Evolutionary conservation across 805 yeast genomes (phyloP).

Genomic region (Hyphopichia homilentoma): DNA sequence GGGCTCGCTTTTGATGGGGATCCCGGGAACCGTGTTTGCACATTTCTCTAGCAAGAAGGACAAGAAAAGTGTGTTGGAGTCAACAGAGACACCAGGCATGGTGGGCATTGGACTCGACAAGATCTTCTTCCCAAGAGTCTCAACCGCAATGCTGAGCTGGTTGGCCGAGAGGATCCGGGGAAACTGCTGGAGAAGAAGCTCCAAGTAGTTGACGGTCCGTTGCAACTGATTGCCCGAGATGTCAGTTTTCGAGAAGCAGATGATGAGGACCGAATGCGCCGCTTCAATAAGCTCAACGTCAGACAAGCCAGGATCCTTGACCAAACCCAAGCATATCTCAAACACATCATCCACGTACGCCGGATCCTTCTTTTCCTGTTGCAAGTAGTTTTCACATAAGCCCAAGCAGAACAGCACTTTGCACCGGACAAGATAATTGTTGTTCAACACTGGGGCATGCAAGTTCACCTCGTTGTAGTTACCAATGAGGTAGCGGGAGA

Average conservation of each 20-base stretch:
- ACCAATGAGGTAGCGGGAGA: conserved; percentile 30
- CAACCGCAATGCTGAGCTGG: conserved; percentile 57
- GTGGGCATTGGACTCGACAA: conserved; percentile 22
- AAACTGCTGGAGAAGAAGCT: conserved; percentile 49
- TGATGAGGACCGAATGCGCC: conserved; percentile 54
- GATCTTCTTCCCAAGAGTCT: conserved; percentile 46
- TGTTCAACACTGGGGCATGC: conserved; percentile 21
- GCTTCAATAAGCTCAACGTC: conserved; percentile 48
- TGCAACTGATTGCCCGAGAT: conserved; percentile 11
- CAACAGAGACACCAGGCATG: conserved; percentile 13
- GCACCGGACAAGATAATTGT: conserved; percentile 25
- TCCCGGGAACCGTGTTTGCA: conserved; percentile 29
- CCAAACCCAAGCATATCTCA: conserved; percentile 31
- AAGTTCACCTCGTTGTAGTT: conserved; percentile 31
- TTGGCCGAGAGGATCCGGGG: conserved; percentile 50
- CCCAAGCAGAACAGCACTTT: conserved; percentile 46
- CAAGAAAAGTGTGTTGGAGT: conserved; percentile 41
- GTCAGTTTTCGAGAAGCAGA: conserved; percentile 28
- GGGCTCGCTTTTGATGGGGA: conserved; percentile 12
- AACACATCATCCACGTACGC: conserved; percentile 22
- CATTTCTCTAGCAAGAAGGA: conserved; percentile 41
- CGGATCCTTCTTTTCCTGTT: conserved; percentile 15
- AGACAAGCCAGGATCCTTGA: conserved; percentile 16
- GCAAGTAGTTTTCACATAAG: conserved; percentile 44
- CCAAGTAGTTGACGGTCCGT: conserved; percentile 37